Percentiles rank a stretch among this genome's conserved stretches.
Conservation (phyloP, 83 land plant genomes). For the Picea engelmannii region DNA sequence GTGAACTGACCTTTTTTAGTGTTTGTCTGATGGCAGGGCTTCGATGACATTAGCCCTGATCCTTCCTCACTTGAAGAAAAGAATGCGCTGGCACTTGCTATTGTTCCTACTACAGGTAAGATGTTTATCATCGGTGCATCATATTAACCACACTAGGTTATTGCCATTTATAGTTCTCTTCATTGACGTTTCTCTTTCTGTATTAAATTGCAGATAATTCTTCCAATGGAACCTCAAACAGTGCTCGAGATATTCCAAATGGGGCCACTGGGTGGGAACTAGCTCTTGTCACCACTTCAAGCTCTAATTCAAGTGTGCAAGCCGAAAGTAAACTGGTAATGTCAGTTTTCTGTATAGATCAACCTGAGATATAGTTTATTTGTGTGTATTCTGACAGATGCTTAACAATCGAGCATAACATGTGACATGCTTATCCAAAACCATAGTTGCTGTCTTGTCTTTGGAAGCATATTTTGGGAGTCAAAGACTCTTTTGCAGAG, state of each 20-base stretch:
- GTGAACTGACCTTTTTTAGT: too few relatives aligned
- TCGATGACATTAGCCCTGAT: too few relatives aligned
- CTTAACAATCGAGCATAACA: too few relatives aligned
- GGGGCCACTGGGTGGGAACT: slow-evolving; percentile 95
- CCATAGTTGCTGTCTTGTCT: too few relatives aligned
- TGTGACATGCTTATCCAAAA: too few relatives aligned
- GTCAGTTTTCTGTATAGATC: slow-evolving; percentile 14
- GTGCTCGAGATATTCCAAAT: slow-evolving; percentile 27
- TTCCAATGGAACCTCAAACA: slow-evolving; percentile 15
- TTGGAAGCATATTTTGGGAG: too few relatives aligned
- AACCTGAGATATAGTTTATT: not conserved
- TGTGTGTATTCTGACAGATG: not conserved
- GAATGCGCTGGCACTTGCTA: too few relatives aligned
- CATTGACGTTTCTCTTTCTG: not conserved
- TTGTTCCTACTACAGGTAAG: too few relatives aligned
- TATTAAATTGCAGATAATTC: slow-evolving; percentile 20
- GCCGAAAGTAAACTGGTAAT: slow-evolving; percentile 73
- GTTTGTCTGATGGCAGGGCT: too few relatives aligned
- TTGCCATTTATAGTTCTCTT: not conserved
- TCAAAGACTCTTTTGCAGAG: too few relatives aligned
- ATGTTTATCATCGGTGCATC: not conserved
- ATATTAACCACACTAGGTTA: not conserved
- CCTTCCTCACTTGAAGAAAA: too few relatives aligned
- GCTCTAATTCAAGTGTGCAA: slow-evolving; percentile 66
- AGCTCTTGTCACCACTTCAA: slow-evolving; percentile 91